Evolutionary conservation across 441 rosid species (phyloP).

Genomic region (Aquilaria agallochum): DNA sequence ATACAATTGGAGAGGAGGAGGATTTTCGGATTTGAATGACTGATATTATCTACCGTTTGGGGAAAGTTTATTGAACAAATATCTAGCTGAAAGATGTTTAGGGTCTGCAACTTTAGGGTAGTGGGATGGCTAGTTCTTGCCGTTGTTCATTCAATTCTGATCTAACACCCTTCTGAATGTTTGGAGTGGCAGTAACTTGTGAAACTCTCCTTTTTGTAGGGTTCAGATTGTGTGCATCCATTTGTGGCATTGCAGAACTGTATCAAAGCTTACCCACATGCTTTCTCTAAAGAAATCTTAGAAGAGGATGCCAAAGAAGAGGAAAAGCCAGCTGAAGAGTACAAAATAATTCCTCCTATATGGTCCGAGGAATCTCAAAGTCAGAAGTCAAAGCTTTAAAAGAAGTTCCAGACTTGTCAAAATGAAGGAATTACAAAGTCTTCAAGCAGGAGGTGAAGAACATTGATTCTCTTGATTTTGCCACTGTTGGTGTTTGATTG

Average conservation of each 20-base stretch:
- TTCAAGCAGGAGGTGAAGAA: too few relatives aligned
- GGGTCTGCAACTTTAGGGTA: too few relatives aligned
- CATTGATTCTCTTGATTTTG: too few relatives aligned
- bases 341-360: slow-evolving; percentile 59
- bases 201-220: slow-evolving; percentile 32
- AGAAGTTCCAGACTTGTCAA: background rate
- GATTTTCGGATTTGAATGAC: too few relatives aligned
- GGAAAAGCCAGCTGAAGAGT: slow-evolving; percentile 48
- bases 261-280: slow-evolving; percentile 66
- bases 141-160: too few relatives aligned
- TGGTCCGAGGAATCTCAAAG: slow-evolving; percentile 57
- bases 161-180: background rate
- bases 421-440: too few relatives aligned
- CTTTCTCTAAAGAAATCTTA: slow-evolving; percentile 54
- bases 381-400: slow-evolving; percentile 54
- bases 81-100: too few relatives aligned
- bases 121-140: too few relatives aligned
- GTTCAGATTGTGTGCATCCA: slow-evolving; percentile 80
- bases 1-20: too few relatives aligned
- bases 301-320: slow-evolving; percentile 41
- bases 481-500: too few relatives aligned
- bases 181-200: slow-evolving; percentile 1
- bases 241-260: slow-evolving; percentile 84
- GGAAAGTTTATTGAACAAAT: too few relatives aligned
- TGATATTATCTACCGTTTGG: too few relatives aligned